Base-by-base conservation (phyloP, 257 asterid genomes). In the Nicotiana otophora region DNA sequence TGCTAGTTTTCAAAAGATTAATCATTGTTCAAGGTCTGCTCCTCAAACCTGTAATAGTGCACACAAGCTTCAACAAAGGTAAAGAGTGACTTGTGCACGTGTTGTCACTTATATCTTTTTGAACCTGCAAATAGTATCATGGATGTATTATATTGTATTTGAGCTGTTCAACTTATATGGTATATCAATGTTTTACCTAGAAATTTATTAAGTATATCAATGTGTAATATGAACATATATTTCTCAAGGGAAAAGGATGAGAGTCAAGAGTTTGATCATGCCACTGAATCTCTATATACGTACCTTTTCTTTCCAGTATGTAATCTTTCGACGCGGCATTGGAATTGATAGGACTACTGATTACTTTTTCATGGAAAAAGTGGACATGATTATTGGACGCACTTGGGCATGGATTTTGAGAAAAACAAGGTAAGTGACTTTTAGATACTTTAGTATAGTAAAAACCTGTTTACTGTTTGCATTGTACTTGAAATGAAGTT, bases 241-340 rank as follows among this genome's bases (percentile, higher is more conserved):
- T 48, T 28, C 36, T 67, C 57, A 20, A 19, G 76, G n/a, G 64
- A 17, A 19, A 64, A 42, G 81, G 70, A 19, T 77, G 78, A 64
- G n/a, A 66, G 62, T 55, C 51, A 80, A 77, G 58, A 72, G 30
- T 84, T 80, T 84, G 83, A 79, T 77, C 77, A 83, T 63, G 85
- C 83, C 63, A 83, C 84, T 84, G 80, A 83, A 26, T 63, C 46
- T 75, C 10, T 26, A 17, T 42, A 57, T 17, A 5, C 53, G 31
- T 64, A 77, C 48, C 57, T 84, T 78, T 82, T 51, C 80, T n/a
- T 77, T 83, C 77, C 85, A 96, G 99, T 96, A 94, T 83, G 88
- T 94, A 80, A 93, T 96, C 85, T 94, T 96, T 89, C 92, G 98
- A 83, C 97, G 98, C 51, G 99, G 99, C 89, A 91, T 96, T 90